These are phyloP conservation scores for Penicillium aurantiogriseum DNA, from an alignment of 2,329 filamentous ascomycete genomes.

Conservation along the genomic window DNA sequence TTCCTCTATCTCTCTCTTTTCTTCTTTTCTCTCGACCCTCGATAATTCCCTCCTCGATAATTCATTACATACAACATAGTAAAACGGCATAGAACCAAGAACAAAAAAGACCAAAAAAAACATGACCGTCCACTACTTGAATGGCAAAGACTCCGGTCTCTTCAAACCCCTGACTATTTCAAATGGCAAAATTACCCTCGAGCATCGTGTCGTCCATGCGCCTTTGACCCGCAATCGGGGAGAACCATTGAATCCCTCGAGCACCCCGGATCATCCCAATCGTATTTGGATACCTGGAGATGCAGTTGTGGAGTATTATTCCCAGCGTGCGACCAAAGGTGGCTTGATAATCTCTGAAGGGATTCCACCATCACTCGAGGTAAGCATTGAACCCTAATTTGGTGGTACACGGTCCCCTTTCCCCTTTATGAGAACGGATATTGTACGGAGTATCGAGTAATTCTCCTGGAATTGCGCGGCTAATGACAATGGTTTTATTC, in stretches of 20 bases:
- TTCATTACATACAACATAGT: neutral
- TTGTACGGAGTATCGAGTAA: neutral
- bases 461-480: neutral
- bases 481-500: neutral
- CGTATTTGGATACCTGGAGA: constrained; percentile 52
- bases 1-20: neutral
- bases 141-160: constrained; percentile 36
- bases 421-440: neutral
- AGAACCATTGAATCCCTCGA: constrained; percentile 44
- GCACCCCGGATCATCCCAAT: constrained; percentile 49
- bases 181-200: constrained; percentile 50
- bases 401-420: neutral
- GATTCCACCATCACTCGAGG: constrained; percentile 40
- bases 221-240: constrained; percentile 56
- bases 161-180: constrained; percentile 47
- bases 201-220: constrained; percentile 53
- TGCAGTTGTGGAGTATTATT: constrained; percentile 42
- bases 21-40: neutral
- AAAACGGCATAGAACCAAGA: neutral
- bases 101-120: neutral
- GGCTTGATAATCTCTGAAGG: constrained; percentile 41
- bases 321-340: constrained; percentile 38
- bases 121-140: constrained; percentile 25
- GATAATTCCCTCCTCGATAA: neutral
- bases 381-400: constrained; percentile 17